These are phyloP conservation scores for Syzygium jambos DNA, from an alignment of 345 rosid species.

Conservation along the genomic window DNA sequence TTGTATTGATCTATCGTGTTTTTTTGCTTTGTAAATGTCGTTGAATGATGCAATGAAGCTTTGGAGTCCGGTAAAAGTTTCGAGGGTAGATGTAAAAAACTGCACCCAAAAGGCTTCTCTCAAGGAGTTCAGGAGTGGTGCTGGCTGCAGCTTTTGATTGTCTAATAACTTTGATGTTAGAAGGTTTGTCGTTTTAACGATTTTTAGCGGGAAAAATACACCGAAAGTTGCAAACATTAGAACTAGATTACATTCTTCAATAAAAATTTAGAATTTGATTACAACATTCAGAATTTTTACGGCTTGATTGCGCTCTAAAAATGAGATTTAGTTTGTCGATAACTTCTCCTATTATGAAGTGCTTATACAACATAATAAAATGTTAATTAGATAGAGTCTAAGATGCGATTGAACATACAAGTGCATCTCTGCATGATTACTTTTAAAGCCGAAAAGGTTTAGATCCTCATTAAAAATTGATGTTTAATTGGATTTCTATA, in stretches of 20 bases:
- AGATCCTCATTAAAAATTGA: not conserved
- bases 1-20: not conserved
- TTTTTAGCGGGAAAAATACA: not conserved
- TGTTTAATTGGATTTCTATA: not conserved
- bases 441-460: not conserved
- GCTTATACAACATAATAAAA: too few relatives aligned
- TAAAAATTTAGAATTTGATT: not conserved
- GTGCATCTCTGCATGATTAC: not conserved
- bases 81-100: not conserved
- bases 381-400: too few relatives aligned
- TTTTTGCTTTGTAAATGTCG: not conserved
- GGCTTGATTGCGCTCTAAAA: not conserved
- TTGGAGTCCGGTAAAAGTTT: not conserved
- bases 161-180: not conserved
- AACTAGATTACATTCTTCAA: not conserved
- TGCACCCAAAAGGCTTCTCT: not conserved
- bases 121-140: not conserved
- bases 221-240: not conserved
- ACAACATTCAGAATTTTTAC: not conserved
- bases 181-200: not conserved
- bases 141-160: not conserved
- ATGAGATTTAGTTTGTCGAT: not conserved
- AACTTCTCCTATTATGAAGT: too few relatives aligned
- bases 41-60: not conserved
- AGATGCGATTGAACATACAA: too few relatives aligned